Evolutionary conservation across 768 basidiomycete genomes (phyloP).

Genomic region (Artomyces pyxidatus): DNA sequence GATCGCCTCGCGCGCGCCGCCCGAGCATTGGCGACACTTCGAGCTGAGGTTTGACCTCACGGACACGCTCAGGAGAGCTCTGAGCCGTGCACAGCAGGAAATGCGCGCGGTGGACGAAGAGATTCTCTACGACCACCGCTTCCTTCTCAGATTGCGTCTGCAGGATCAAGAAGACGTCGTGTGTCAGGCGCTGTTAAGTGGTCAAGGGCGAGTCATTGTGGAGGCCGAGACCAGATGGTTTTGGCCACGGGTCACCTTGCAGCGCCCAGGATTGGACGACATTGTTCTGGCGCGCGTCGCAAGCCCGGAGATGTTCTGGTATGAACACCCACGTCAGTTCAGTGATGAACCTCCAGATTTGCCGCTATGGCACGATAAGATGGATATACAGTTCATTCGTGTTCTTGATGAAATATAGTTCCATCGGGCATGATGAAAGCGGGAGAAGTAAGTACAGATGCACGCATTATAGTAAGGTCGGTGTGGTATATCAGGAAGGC

Average conservation of each 20-base stretch:
- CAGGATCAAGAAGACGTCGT: constrained; percentile 34
- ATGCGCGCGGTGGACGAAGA: constrained; percentile 21
- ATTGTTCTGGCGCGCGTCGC: constrained; percentile 9
- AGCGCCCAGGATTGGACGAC: constrained; percentile 5
- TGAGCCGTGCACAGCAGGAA: constrained; percentile 12
- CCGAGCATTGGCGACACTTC: constrained; percentile 19
- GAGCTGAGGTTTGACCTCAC: constrained; percentile 38
- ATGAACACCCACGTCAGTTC: constrained; percentile 1
- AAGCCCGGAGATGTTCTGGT: constrained; percentile 10
- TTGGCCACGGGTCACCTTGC: constrained; percentile 36
- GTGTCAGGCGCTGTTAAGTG: constrained; percentile 12
- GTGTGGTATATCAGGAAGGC: no score
- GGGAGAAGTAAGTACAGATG: background rate
- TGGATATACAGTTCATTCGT: constrained; percentile 14
- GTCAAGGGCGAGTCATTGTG: constrained; percentile 25
- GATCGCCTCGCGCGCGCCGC: constrained; percentile 56
- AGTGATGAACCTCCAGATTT: background rate
- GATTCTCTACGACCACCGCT: constrained; percentile 60
- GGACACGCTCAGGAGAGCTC: constrained; percentile 12
- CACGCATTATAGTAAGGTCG: no score
- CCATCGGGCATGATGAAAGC: background rate
- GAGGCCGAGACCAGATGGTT: constrained; percentile 36
- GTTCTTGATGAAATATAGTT: constrained; percentile 13
- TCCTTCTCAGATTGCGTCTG: constrained; percentile 42
- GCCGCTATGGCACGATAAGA: constrained; percentile 4